Evolutionary conservation across 192 early-diverging fungal species (phyloP).

Genomic region (Coemansia sp.): DNA sequence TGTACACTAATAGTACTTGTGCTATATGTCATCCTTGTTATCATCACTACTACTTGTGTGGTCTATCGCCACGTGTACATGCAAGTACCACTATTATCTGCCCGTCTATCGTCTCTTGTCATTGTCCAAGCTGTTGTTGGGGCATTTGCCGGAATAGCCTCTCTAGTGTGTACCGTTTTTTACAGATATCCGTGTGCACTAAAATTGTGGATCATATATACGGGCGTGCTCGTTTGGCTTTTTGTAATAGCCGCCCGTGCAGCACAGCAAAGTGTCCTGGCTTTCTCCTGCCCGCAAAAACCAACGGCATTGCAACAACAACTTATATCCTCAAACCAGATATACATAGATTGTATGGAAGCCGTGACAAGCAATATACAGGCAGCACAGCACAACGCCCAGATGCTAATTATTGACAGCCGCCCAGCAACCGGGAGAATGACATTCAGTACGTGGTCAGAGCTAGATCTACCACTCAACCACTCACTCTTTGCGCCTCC

Average conservation of each 20-base stretch:
- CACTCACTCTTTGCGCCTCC: constrained; percentile 6
- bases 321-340: background rate
- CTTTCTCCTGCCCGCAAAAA: background rate
- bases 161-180: constrained; percentile 25
- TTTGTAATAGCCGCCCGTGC: constrained; percentile 23
- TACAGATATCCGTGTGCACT: constrained; percentile 27
- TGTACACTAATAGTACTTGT: constrained; percentile 16
- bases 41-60: constrained; percentile 20
- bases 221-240: constrained; percentile 38
- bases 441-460: constrained; percentile 27
- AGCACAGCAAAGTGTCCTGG: constrained; percentile 13
- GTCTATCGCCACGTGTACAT: constrained; percentile 18
- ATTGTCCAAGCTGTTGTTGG: constrained; percentile 20
- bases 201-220: constrained; percentile 36
- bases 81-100: constrained; percentile 19
- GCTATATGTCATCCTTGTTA: constrained; percentile 17
- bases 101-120: constrained; percentile 24
- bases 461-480: constrained; percentile 9
- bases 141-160: constrained; percentile 8
- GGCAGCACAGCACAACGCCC: background rate
- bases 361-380: background rate
- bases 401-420: background rate
- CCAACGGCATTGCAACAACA: background rate
- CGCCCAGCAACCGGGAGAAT: background rate
- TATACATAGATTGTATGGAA: constrained; percentile 14